Evolutionary conservation across 2,329 filamentous ascomycete species (phyloP).

Genomic region (Fusarium sp.): DNA sequence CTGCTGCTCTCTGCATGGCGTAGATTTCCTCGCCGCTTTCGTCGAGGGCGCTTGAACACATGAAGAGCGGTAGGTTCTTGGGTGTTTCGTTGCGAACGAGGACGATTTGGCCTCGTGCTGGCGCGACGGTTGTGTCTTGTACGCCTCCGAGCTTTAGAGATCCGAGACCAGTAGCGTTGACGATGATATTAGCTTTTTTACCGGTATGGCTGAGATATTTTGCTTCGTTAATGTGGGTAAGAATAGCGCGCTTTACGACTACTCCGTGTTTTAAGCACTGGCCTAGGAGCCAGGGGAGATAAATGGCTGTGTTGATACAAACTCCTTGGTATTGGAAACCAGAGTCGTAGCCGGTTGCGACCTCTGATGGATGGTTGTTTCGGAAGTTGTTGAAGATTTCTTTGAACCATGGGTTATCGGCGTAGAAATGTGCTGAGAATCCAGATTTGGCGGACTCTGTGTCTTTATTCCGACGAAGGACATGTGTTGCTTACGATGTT

Average conservation of each 20-base stretch:
- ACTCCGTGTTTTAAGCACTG: conserved; percentile 83
- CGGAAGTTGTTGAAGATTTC: conserved; percentile 77
- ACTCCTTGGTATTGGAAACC: conserved; percentile 84
- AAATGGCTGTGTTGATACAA: conserved; percentile 90
- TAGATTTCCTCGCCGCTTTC: conserved; percentile 79
- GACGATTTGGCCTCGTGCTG: conserved; percentile 85
- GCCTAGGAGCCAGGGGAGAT: conserved; percentile 85
- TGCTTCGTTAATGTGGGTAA: conserved; percentile 79
- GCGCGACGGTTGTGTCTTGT: conserved; percentile 76
- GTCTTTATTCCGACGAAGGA: conserved; percentile 72
- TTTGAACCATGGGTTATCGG: conserved; percentile 78
- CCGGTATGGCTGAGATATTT: conserved; percentile 62
- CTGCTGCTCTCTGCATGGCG: conserved; percentile 81
- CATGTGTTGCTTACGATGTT: conserved; percentile 55
- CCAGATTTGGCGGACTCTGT: conserved; percentile 55
- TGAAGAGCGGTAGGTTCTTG: conserved; percentile 75
- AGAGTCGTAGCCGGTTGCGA: conserved; percentile 75
- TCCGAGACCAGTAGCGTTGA: conserved; percentile 88
- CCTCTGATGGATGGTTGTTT: conserved; percentile 65
- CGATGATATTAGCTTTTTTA: conserved; percentile 70
- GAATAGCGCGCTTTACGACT: conserved; percentile 69
- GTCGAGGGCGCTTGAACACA: conserved; percentile 78
- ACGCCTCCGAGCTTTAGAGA: conserved; percentile 84
- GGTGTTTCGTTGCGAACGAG: conserved; percentile 74
- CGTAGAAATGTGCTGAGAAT: conserved; percentile 47